Conservation (phyloP, 306 rosid genomes). For the Medicago arabica region DNA sequence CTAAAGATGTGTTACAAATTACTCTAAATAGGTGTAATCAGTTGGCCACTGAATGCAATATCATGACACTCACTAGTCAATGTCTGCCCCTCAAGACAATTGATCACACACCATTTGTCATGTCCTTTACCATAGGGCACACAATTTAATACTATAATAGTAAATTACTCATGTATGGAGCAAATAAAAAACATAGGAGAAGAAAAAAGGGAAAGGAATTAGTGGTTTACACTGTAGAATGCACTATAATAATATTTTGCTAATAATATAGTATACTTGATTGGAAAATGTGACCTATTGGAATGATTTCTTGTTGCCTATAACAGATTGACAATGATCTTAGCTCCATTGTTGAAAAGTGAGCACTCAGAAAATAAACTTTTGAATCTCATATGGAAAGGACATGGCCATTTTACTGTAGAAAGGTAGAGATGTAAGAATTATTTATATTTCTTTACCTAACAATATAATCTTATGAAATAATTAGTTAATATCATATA, state of each 20-base stretch:
- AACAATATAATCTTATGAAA: neutral
- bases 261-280: too few species aligned
- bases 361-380: constrained; percentile 26
- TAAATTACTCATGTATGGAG: too few species aligned
- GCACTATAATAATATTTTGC: too few species aligned
- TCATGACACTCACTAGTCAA: constrained; percentile 8
- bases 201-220: too few species aligned
- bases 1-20: too few species aligned
- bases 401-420: neutral
- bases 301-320: constrained; percentile 29
- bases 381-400: neutral
- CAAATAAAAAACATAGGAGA: too few species aligned
- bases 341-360: constrained; percentile 22
- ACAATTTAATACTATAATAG: constrained; percentile 37
- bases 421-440: neutral
- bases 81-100: constrained; percentile 40
- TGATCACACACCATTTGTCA: constrained; percentile 45
- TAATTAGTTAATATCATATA: neutral
- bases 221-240: too few species aligned
- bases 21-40: too few species aligned
- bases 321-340: constrained; percentile 42
- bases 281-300: too few species aligned
- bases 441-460: too few species aligned
- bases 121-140: constrained; percentile 21
- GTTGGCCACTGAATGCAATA: constrained; percentile 42